A percentile compares a stretch with the other conserved stretches of the same genome.
Evolutionary conservation across 2,329 filamentous ascomycete genomes (phyloP).

Genomic region (Leptosphaerulina australis): DNA sequence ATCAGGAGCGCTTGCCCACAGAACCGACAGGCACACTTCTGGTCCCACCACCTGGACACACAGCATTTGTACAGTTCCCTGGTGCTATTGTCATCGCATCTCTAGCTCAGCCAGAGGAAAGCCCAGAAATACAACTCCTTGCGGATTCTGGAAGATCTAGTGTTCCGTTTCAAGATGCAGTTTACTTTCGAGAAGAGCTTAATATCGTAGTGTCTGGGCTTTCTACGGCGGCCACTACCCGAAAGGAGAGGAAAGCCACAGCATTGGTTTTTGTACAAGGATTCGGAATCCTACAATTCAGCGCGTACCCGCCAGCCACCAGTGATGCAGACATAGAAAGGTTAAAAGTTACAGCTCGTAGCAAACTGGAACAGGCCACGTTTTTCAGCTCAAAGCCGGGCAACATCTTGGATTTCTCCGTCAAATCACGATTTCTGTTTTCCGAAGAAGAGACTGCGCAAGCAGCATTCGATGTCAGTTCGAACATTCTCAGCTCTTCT

Average conservation of each 20-base stretch:
- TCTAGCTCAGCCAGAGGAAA: slow-evolving; percentile 68
- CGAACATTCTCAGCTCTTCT: slow-evolving; percentile 78
- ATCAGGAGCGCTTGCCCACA: slow-evolving; percentile 41
- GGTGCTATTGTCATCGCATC: slow-evolving; percentile 79
- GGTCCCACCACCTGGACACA: slow-evolving; percentile 77
- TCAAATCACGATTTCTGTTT: slow-evolving; percentile 70
- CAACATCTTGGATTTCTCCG: slow-evolving; percentile 86
- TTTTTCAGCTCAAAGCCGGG: slow-evolving; percentile 84
- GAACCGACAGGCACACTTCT: slow-evolving; percentile 62
- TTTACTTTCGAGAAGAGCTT: slow-evolving; percentile 71
- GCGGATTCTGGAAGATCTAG: slow-evolving; percentile 38
- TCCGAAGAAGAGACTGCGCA: slow-evolving; percentile 71
- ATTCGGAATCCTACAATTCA: slow-evolving; percentile 63
- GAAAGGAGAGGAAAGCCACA: slow-evolving; percentile 47
- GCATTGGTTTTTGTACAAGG: slow-evolving; percentile 63
- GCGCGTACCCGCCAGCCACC: slow-evolving; percentile 62
- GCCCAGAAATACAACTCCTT: slow-evolving; percentile 77
- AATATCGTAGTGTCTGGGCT: slow-evolving; percentile 58
- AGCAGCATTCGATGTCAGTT: slow-evolving; percentile 79
- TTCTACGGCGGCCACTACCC: slow-evolving; percentile 53
- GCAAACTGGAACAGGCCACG: slow-evolving; percentile 90
- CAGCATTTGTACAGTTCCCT: slow-evolving; percentile 82
- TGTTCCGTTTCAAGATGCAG: slow-evolving; percentile 79
- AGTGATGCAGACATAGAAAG: slow-evolving; percentile 55
- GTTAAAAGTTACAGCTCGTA: slow-evolving; percentile 73